These are phyloP conservation scores for Cercophora samala DNA, from an alignment of 495 filamentous ascomycete genomes.

Conservation along the genomic window DNA sequence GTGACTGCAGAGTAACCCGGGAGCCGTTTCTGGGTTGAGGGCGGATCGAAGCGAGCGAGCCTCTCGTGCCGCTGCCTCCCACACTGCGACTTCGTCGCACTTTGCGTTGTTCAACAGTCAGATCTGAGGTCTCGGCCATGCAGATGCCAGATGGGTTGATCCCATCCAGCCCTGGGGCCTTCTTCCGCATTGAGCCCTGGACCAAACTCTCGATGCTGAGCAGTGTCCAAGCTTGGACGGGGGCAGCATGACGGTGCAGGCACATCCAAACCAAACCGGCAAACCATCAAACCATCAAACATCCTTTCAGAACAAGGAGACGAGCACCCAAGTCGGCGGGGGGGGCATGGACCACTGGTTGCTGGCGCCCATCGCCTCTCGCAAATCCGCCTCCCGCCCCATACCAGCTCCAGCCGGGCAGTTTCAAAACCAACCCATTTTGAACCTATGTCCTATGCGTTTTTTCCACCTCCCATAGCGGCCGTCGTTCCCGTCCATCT, in stretches of 20 bases:
- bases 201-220: slow-evolving; percentile 23
- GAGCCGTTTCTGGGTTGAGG: slow-evolving; percentile 24
- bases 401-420: slow-evolving; percentile 11
- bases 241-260: slow-evolving; percentile 8
- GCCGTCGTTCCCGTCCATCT: slow-evolving; percentile 14
- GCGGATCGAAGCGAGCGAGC: slow-evolving; percentile 36
- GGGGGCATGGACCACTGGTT: slow-evolving; percentile 24
- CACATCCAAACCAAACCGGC: slow-evolving; percentile 21
- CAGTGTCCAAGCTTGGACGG: slow-evolving; percentile 11
- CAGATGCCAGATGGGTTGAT: slow-evolving; percentile 24
- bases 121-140: slow-evolving; percentile 24
- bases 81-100: slow-evolving; percentile 25
- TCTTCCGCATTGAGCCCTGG: slow-evolving; percentile 21
- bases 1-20: slow-evolving; percentile 21
- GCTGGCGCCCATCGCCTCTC: slow-evolving; percentile 14
- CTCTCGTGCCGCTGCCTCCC: slow-evolving; percentile 22
- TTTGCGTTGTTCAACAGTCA: slow-evolving; percentile 18
- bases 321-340: slow-evolving; percentile 17
- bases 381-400: slow-evolving; percentile 18
- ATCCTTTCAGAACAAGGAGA: slow-evolving; percentile 14
- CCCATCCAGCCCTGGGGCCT: slow-evolving; percentile 23
- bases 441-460: slow-evolving; percentile 17
- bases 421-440: slow-evolving; percentile 27
- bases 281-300: slow-evolving; percentile 17
- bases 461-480: slow-evolving; percentile 8